Conservation (phyloP, 371 early-diverging fungal genomes). For the Rozella allomycis region DNA sequence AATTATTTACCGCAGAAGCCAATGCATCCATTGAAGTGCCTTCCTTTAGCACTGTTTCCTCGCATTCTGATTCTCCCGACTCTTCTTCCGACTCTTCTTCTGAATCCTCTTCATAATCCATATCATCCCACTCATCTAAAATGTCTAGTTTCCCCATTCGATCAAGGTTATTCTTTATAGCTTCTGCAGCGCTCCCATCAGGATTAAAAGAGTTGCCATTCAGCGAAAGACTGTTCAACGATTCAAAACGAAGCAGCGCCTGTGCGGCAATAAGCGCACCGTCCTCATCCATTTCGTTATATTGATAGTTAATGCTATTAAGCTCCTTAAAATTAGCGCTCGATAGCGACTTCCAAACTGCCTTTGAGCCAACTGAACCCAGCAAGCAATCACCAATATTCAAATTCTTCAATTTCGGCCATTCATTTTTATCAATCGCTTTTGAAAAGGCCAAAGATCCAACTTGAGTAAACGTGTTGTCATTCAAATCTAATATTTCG, state of each 20-base stretch:
- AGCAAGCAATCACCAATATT: slow-evolving; percentile 81
- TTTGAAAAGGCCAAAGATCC: slow-evolving; percentile 60
- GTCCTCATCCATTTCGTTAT: slow-evolving; percentile 63
- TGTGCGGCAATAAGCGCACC: slow-evolving; percentile 42
- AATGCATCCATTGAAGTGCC: too few species aligned
- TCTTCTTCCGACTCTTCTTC: slow-evolving; percentile 43
- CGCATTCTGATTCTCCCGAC: not conserved
- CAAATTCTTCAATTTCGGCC: slow-evolving; percentile 50
- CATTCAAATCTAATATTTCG: slow-evolving; percentile 69
- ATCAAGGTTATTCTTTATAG: slow-evolving; percentile 39
- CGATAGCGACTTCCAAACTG: slow-evolving; percentile 39
- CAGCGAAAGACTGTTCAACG: slow-evolving; percentile 45
- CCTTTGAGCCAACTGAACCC: slow-evolving; percentile 38
- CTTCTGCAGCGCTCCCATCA: slow-evolving; percentile 42
- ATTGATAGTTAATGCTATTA: slow-evolving; percentile 47
- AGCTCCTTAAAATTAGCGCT: slow-evolving; percentile 26
- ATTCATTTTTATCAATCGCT: slow-evolving; percentile 34
- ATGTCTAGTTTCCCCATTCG: slow-evolving; percentile 33
- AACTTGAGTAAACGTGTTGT: slow-evolving; percentile 72
- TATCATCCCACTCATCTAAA: slow-evolving; percentile 77
- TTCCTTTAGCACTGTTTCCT: not conserved
- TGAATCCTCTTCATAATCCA: slow-evolving; percentile 48
- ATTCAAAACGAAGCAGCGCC: slow-evolving; percentile 35
- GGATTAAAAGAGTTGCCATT: slow-evolving; percentile 78
- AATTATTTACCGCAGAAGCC: too few species aligned